Percentiles rank a stretch among this genome's conserved stretches.
Evolutionary conservation across 371 early-diverging fungal genomes (phyloP).

Genomic region (Nematocida ausubeli): DNA sequence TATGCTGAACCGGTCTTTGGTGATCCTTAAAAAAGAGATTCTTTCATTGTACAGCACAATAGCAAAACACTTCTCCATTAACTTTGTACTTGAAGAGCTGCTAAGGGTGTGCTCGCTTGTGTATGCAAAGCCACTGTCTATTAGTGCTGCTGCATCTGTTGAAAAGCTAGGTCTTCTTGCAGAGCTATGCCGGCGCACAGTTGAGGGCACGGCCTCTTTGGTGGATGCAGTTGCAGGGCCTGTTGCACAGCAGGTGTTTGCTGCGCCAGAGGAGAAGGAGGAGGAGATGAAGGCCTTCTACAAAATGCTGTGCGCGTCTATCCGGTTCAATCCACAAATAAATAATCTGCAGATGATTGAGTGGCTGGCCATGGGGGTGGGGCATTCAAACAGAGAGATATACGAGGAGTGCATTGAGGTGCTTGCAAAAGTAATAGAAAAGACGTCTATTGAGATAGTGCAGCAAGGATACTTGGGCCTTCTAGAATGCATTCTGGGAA

Average conservation of each 20-base stretch:
- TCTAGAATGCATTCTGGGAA: constrained; percentile 48
- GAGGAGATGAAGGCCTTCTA: constrained; percentile 40
- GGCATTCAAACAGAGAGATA: constrained; percentile 41
- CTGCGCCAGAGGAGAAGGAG: constrained; percentile 25
- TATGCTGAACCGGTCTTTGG: background rate
- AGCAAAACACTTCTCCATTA: constrained; percentile 6
- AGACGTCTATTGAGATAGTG: constrained; percentile 6
- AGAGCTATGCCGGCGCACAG: constrained; percentile 27
- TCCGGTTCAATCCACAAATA: background rate
- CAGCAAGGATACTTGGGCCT: constrained; percentile 15
- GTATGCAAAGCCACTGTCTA: background rate
- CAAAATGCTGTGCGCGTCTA: constrained; percentile 12
- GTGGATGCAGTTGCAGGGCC: background rate
- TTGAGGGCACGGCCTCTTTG: constrained; percentile 12
- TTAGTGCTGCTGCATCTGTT: background rate
- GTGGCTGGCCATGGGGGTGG: constrained; percentile 44
- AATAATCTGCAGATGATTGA: constrained; percentile 8
- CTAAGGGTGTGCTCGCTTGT: constrained; percentile 19
- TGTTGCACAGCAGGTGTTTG: constrained; percentile 8
- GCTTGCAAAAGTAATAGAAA: constrained; percentile 11
- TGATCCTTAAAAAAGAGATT: constrained; percentile 21
- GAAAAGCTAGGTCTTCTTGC: constrained; percentile 10
- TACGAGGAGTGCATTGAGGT: constrained; percentile 36
- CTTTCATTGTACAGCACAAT: constrained; percentile 8
- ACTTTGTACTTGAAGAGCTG: constrained; percentile 26